Evolutionary conservation across 805 yeast genomes (phyloP).

Genomic region (Starmerella apis): DNA sequence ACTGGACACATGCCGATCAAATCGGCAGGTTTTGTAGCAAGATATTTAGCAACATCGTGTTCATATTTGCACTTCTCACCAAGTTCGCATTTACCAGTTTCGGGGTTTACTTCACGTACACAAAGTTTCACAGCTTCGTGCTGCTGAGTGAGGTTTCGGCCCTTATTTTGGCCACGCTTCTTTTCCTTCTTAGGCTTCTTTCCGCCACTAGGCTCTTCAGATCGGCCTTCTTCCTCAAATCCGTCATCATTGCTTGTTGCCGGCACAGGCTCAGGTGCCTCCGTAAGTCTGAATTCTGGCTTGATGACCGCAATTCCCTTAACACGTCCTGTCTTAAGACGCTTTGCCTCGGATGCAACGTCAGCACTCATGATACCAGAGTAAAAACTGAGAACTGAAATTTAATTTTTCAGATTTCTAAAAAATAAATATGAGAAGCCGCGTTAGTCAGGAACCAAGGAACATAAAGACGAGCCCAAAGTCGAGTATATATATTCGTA

Average conservation of each 20-base stretch:
- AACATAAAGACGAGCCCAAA: too few species aligned
- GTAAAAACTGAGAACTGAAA: background rate
- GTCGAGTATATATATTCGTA: too few species aligned
- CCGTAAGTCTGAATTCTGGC: slow-evolving; percentile 19
- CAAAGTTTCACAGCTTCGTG: slow-evolving; percentile 24
- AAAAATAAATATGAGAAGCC: background rate
- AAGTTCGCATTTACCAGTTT: slow-evolving; percentile 39
- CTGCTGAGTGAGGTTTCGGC: slow-evolving; percentile 23
- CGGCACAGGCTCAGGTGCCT: background rate
- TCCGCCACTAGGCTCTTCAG: slow-evolving; percentile 15
- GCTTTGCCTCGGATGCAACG: slow-evolving; percentile 16
- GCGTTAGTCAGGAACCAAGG: background rate
- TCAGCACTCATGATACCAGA: background rate
- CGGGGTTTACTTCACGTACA: slow-evolving; percentile 17
- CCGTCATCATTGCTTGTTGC: slow-evolving; percentile 15
- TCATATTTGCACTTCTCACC: slow-evolving; percentile 60
- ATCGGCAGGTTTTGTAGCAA: slow-evolving; percentile 59
- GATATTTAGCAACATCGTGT: slow-evolving; percentile 62
- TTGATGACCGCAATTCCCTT: slow-evolving; percentile 28
- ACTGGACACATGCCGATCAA: slow-evolving; percentile 78
- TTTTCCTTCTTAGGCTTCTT: slow-evolving; percentile 18
- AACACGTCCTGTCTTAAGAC: slow-evolving; percentile 20
- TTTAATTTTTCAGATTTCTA: background rate
- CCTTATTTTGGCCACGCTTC: slow-evolving; percentile 27
- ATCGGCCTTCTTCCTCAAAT: slow-evolving; percentile 22